phyloP scores from a whole-genome alignment of 1,284 basidiomycete species.

The Hypsizygus ulmarius region DNA sequence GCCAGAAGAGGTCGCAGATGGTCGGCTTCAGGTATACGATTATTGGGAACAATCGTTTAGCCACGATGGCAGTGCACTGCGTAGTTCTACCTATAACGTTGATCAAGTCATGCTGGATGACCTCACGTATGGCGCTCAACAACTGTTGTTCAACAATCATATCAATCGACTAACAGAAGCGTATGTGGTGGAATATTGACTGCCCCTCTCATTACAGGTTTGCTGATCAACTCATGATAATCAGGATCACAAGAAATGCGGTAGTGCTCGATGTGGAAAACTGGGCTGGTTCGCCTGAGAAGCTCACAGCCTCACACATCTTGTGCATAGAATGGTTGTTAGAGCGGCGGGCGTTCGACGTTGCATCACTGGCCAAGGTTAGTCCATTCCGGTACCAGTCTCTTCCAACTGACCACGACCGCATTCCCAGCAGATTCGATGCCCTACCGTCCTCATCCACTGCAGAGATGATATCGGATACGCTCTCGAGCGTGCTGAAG shows the following conservation, averaged over 20 bases:
- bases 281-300: slow-evolving; percentile 11
- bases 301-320: not conserved
- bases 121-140: not conserved
- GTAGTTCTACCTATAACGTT: no score
- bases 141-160: slow-evolving; percentile 8
- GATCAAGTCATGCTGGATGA: not conserved
- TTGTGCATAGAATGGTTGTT: slow-evolving; percentile 13
- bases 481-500: slow-evolving; percentile 20
- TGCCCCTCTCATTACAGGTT: not conserved
- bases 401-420: not conserved
- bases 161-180: slow-evolving; percentile 6
- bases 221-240: not conserved
- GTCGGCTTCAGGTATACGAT: slow-evolving; percentile 11
- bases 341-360: slow-evolving; percentile 6
- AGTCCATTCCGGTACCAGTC: not conserved
- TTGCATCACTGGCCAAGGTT: slow-evolving; percentile 12
- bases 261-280: not conserved
- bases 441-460: slow-evolving; percentile 27
- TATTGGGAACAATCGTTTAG: slow-evolving; percentile 7
- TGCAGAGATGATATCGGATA: slow-evolving; percentile 29
- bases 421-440: slow-evolving; percentile 15
- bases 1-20: slow-evolving; percentile 12
- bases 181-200: slow-evolving; percentile 1
- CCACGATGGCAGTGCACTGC: slow-evolving; percentile 1
- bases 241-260: slow-evolving; percentile 1